Percentiles rank a stretch among this genome's conserved stretches.
Evolutionary conservation across 345 rosid species (phyloP).

Genomic region (Eucalyptus marginata): DNA sequence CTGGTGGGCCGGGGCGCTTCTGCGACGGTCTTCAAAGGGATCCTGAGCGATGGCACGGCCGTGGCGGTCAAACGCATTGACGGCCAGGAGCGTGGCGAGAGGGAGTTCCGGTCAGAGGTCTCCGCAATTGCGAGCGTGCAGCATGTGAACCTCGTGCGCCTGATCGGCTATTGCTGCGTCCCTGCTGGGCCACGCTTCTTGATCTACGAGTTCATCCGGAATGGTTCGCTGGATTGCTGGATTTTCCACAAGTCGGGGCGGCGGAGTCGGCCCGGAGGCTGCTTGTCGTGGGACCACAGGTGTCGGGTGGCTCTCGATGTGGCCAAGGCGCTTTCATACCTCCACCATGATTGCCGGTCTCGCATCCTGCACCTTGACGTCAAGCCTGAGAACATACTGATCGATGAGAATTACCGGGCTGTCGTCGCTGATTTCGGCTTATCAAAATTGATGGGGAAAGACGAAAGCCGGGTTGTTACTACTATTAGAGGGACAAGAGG

Average conservation of each 20-base stretch:
- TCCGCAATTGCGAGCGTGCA: constrained; percentile 64
- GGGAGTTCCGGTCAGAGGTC: constrained; percentile 57
- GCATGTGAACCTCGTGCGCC: constrained; percentile 53
- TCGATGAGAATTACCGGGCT: constrained; percentile 41
- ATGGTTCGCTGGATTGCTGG: constrained; percentile 62
- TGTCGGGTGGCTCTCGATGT: constrained; percentile 50
- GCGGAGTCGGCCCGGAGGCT: constrained; percentile 25
- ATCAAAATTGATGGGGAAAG: constrained; percentile 48
- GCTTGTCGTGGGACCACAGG: constrained; percentile 62
- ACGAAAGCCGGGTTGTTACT: constrained; percentile 45
- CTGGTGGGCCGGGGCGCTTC: constrained; percentile 58
- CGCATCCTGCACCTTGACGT: constrained; percentile 58
- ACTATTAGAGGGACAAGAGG: constrained; percentile 64
- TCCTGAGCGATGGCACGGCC: constrained; percentile 30
- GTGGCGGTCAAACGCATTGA: constrained; percentile 64
- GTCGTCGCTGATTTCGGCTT: constrained; percentile 57
- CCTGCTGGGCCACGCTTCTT: constrained; percentile 31
- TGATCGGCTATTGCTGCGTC: constrained; percentile 38
- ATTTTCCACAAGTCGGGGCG: constrained; percentile 21
- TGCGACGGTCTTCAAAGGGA: constrained; percentile 55
- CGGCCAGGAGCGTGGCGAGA: constrained; percentile 51
- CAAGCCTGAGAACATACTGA: constrained; percentile 60
- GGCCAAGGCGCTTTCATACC: constrained; percentile 57
- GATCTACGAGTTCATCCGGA: constrained; percentile 50
- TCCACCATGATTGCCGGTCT: constrained; percentile 66